Base-by-base conservation (phyloP, 2,329 filamentous ascomycete species). In the Boeremia lycopersici region DNA sequence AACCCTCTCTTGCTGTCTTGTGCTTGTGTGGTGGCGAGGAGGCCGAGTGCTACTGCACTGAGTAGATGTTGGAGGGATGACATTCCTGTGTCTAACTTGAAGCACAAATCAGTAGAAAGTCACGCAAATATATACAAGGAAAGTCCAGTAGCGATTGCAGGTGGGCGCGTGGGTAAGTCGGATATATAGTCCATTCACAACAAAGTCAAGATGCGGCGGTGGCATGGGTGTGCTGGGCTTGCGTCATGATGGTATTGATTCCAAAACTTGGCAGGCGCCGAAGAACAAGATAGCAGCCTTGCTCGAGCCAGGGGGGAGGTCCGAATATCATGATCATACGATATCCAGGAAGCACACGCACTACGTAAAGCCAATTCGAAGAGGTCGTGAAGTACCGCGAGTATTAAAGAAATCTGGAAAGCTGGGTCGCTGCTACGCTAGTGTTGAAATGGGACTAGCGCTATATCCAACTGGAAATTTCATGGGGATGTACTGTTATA, bases 1-100 rank as follows among this genome's bases (percentile, higher is more conserved):
- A 95, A 86, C 19, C 90, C 90, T 60, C 90, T 87, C 74, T 93
- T 93, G 30, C 78, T 68, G 8, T 81, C 79, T 33, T 65, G 53
- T n/a, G 65, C 63, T n/a, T 51, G 45, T 8, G 57, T 35, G 30
- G 25, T 57, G 49, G 51, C 34, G 10, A 68, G 34, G 2, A 67
- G 39, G 2, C 53, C 43, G 26, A 65, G 31, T 8, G 51, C 39
- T 26, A 50, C 19, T 5, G 44, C 33, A 15, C 35, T 17, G 17
- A 42, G 41, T 44, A 39, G 41, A 35, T 13, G 40, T 26, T 56
- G 49, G 15, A 56, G 17, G 13, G 29, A 45, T 19, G 34, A 33
- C 52, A 54, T 54, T 15, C 3, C 49, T 1, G 10, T 10, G 6
- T 43, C 0, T 1, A 31, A 11, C 5, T n/a, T n/a, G 12, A 4